Evolutionary conservation across 73 alveolate species (phyloP).

Genomic region (Paramecium sonneborni): DNA sequence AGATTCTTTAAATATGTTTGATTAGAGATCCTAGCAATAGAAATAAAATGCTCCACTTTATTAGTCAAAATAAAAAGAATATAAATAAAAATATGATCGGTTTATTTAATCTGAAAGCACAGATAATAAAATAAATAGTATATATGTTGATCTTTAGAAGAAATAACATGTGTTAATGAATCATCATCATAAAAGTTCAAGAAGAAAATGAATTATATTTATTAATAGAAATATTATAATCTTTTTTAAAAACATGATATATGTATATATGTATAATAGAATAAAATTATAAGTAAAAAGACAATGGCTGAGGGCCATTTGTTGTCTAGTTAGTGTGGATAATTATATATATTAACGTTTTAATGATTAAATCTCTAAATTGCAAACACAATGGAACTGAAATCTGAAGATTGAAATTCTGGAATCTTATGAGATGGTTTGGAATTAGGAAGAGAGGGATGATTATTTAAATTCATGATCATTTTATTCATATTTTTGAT

Average conservation of each 20-base stretch:
- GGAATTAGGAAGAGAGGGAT: background rate
- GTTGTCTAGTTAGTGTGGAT: constrained; percentile 56
- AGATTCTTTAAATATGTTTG: background rate
- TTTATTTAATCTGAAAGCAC: constrained; percentile 36
- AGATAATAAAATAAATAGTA: constrained; percentile 22
- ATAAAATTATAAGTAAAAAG: no score
- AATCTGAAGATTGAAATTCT: background rate
- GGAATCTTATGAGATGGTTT: background rate
- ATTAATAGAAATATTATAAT: background rate
- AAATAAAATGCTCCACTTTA: constrained; percentile 25
- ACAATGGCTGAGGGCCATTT: constrained; percentile 64
- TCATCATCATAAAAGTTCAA: constrained; percentile 25
- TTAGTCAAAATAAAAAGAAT: constrained; percentile 46
- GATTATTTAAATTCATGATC: background rate
- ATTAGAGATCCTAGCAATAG: background rate
- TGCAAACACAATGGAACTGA: background rate
- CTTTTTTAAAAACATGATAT: no score
- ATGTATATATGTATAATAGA: no score
- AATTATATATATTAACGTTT: background rate
- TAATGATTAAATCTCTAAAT: background rate
- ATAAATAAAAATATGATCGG: constrained; percentile 44
- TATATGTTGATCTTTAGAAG: background rate
- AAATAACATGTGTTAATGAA: background rate
- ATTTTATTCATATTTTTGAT: background rate
- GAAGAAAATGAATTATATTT: constrained; percentile 4